These are phyloP conservation scores for Paspalum notatum DNA, from an alignment of 176 grass and related monocot genomes.

Conservation along the genomic window DNA sequence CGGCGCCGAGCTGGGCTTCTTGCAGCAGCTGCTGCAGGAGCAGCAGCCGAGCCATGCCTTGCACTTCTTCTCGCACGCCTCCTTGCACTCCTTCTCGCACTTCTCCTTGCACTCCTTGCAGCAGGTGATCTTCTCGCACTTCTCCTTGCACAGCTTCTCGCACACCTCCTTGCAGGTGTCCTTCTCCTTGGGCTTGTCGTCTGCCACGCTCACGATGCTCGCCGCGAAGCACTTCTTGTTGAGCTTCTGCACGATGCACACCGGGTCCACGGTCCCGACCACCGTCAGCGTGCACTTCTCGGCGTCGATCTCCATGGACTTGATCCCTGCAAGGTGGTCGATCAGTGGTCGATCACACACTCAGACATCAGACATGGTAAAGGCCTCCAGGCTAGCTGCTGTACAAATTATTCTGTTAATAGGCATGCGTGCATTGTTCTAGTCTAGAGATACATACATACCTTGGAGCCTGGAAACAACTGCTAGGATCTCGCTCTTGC, in stretches of 20 bases:
- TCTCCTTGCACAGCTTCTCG: conserved; percentile 51
- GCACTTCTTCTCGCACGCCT: conserved; percentile 45
- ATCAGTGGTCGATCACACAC: too few relatives aligned
- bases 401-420: not conserved
- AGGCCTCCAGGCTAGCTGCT: too few relatives aligned
- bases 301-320: conserved; percentile 41
- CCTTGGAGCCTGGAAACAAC: conserved; percentile 48
- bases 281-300: conserved; percentile 75
- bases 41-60: conserved; percentile 22
- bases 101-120: conserved; percentile 49
- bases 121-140: conserved; percentile 32
- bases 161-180: conserved; percentile 44
- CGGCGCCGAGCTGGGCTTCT: not conserved
- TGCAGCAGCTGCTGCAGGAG: conserved; percentile 15
- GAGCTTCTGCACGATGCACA: conserved; percentile 40
- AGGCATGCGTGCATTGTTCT: not conserved
- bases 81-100: conserved; percentile 47
- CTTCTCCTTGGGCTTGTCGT: conserved; percentile 53
- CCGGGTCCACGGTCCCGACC: conserved; percentile 57
- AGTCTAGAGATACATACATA: not conserved
- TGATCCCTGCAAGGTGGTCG: conserved; percentile 44
- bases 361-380: not conserved
- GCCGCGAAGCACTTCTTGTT: conserved; percentile 51
- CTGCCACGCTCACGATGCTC: conserved; percentile 43
- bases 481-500: conserved; percentile 46